Base-by-base conservation (phyloP, 2,329 filamentous ascomycete species). In the Ophiocordyceps camponoti-rufipedis region DNA sequence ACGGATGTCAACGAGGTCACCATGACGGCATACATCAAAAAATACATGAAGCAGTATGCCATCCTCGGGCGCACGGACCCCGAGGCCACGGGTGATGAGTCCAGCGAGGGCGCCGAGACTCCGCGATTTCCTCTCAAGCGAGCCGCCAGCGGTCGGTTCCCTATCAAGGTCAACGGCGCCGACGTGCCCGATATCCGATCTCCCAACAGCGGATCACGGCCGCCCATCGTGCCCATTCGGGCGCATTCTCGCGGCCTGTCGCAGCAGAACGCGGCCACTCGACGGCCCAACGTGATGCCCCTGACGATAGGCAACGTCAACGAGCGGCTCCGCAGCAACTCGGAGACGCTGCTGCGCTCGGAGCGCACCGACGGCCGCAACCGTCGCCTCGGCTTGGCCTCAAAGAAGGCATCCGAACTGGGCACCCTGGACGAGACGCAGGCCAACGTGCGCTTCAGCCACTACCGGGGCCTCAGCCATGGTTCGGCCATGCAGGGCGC, bases 191-290 rank as follows among this genome's bases (percentile, higher is more conserved):
- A 81, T 52, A 66, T 76, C 41, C 76, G 78, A 50, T 89, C 83
- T 4, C 84, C 83, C 13, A 78, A 71, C 35, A 62, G 75, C 11
- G 66, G 70, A 18, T 45, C 53, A 8, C 75, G 81, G 32, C 72
- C 82, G 28, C 85, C 88, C 3, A 83, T 84, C 1, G 84, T 94
- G 48, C 86, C 86, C 0, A 75, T 75, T 5, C 55, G 62, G 40
- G 91, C 86, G 3, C 87, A 94, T 58, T 85, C 85, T 52, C 78
- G 88, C 29, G 79, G 79, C 1, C 65, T 81, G 4, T 85, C 81
- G 3, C 78, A 82, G 52, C 78, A 84, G 50, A 82, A 72, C 52
- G 66, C 72, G 2, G 65, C 74, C 6, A 66, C 78, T 42, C 76
- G 84, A 46, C 71, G 81, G 47, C 84, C 86, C 1, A 77, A 79